Base-by-base conservation (phyloP, 2,329 filamentous ascomycete genomes). In the Aspergillus brasiliensis region DNA sequence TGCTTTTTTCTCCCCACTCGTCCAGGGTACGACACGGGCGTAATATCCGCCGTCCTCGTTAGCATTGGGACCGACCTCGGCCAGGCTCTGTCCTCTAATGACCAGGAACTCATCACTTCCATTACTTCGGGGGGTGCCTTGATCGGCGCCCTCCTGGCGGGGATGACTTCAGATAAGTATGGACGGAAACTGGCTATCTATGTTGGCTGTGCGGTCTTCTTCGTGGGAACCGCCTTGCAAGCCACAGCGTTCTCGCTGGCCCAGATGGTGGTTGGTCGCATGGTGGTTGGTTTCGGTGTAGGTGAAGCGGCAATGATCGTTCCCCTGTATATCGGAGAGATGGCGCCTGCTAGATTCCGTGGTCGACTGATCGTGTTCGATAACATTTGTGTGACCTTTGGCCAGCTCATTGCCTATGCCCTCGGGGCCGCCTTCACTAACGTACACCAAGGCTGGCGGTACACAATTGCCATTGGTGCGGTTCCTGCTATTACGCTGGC, bases 91-190 rank as follows among this genome's bases (percentile, higher is more conserved):
- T 69, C 61, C 38, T 72, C 78, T 1, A 73, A 72, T 10, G 79
- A 84, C 58, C 76, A 81, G 63, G 80, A 84, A 64, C 69, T 83
- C 17, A 76, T 83, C 46, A 83, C 82, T 0, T 82, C 81, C 0
- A 75, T 83, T 21, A 82, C 77, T 7, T 81, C 78, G 10, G 81
- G 78, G 44, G 82, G 78, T 47, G 79, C 80, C 7, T 74, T 82
- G 42, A 60, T 81, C 5, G 80, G 79, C 8, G 78, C 78, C 60
- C 65, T 78, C 11, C 62, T 71, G 40, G 74, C 73, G 23, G 75
- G 74, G 28, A 15, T 52, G 49, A 52, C 49, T 6, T 52, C 49
- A 19, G 49, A 52, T 11, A 37, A 38, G 19, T 52, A 52, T 37
- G 49, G 49, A 25, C 49, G 49, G 8, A 52, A 52, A 25, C 19